Percentiles rank a stretch among this genome's conserved stretches.
phyloP scores from a whole-genome alignment of 331 rosid species.

The Quercus tomentella region DNA sequence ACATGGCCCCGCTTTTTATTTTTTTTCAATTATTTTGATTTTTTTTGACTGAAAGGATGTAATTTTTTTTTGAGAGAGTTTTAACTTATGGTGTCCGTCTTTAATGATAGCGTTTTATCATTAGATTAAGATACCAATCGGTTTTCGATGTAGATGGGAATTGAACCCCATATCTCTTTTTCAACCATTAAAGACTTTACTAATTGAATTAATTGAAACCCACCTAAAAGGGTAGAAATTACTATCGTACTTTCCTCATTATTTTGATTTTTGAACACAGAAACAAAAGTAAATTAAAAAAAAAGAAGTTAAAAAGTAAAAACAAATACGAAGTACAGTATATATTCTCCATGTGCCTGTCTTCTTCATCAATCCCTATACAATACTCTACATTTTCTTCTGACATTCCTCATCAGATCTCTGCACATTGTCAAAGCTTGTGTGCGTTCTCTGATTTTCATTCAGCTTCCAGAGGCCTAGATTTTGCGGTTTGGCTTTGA shows the following conservation, averaged over 20 bases:
- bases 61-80: too few relatives aligned
- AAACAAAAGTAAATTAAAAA: not conserved
- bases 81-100: too few relatives aligned
- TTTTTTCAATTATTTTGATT: not conserved
- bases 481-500: not conserved
- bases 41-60: too few relatives aligned
- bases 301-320: not conserved
- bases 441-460: not conserved
- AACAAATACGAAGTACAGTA: slow-evolving; percentile 31
- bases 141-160: too few relatives aligned
- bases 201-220: too few relatives aligned
- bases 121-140: too few relatives aligned
- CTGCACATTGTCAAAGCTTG: slow-evolving; percentile 19
- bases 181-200: too few relatives aligned
- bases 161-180: too few relatives aligned
- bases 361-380: slow-evolving; percentile 26
- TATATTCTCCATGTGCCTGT: slow-evolving; percentile 19
- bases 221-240: too few relatives aligned
- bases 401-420: slow-evolving; percentile 53
- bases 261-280: not conserved
- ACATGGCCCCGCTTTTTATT: slow-evolving; percentile 36
- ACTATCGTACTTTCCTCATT: too few relatives aligned
- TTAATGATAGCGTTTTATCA: too few relatives aligned
- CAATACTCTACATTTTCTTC: slow-evolving; percentile 8
- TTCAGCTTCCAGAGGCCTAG: not conserved